A percentile compares a stretch with the other conserved stretches of the same genome.
Evolutionary conservation across 2,329 filamentous ascomycete species (phyloP).

Genomic region (Polychaeton citri): DNA sequence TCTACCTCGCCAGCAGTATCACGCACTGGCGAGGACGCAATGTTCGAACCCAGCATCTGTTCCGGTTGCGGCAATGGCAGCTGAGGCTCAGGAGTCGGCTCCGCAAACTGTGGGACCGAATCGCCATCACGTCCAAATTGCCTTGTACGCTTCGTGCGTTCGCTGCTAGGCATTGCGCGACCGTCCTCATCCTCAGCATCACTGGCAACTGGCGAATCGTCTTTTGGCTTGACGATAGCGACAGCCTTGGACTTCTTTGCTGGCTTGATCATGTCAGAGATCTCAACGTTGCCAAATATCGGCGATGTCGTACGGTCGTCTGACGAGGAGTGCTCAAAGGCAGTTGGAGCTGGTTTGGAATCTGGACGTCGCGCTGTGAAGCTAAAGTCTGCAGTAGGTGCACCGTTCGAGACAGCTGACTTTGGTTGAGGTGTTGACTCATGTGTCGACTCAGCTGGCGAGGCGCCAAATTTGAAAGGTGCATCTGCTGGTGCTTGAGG

Average conservation of each 20-base stretch:
- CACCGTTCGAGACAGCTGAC: constrained; percentile 1
- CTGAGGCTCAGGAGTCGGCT: constrained; percentile 21
- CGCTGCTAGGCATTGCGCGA: constrained; percentile 48
- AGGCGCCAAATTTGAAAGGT: no score
- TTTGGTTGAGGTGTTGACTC: not conserved
- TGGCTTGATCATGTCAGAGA: constrained; percentile 52
- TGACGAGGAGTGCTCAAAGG: constrained; percentile 8
- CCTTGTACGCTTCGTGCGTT: constrained; percentile 62
- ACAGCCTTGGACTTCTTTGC: constrained; percentile 68
- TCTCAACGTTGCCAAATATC: constrained; percentile 35
- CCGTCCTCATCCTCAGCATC: constrained; percentile 46
- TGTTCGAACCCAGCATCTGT: constrained; percentile 8
- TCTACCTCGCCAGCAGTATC: not conserved
- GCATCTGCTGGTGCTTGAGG: no score
- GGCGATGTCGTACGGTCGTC: not conserved
- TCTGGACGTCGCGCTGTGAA: constrained; percentile 18
- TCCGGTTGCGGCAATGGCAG: constrained; percentile 11
- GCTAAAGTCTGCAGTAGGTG: constrained; percentile 22
- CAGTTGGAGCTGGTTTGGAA: constrained; percentile 15
- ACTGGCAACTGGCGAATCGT: constrained; percentile 14
- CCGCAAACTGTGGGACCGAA: constrained; percentile 61
- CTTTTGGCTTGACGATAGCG: constrained; percentile 50
- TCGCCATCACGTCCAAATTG: constrained; percentile 54
- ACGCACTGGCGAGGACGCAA: not conserved
- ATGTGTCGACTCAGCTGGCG: constrained; percentile 8